phyloP scores from a whole-genome alignment of 2,329 filamentous ascomycete species.

The Cadophora sp. region DNA sequence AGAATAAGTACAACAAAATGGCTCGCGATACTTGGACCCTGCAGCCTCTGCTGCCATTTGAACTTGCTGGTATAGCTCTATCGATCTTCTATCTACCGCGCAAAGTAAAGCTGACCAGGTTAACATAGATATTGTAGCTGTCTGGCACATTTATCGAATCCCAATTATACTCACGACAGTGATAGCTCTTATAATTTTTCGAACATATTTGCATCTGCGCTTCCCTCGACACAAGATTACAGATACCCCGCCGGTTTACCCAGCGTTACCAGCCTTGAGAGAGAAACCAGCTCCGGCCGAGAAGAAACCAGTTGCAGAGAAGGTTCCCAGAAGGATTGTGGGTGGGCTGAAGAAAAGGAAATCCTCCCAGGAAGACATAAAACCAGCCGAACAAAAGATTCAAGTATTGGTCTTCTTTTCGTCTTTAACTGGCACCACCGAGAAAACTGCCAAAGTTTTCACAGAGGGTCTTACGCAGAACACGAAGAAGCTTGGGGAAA shows the following conservation, averaged over 20 bases:
- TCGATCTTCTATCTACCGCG: background rate
- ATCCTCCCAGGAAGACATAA: conserved; percentile 43
- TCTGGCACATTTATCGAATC: conserved; percentile 56
- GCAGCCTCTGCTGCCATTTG: conserved; percentile 30
- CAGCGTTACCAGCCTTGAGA: conserved; percentile 33
- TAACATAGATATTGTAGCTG: conserved; percentile 38
- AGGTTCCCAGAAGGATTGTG: conserved; percentile 47
- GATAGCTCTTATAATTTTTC: conserved; percentile 47
- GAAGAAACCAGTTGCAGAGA: conserved; percentile 41
- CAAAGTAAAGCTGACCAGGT: conserved; percentile 8
- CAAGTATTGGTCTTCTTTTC: conserved; percentile 88
- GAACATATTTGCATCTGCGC: conserved; percentile 45
- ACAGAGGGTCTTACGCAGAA: conserved; percentile 59
- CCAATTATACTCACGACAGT: conserved; percentile 51
- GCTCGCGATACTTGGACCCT: conserved; percentile 32
- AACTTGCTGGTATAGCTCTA: conserved; percentile 30
- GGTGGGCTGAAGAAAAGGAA: conserved; percentile 43
- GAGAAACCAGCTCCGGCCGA: conserved; percentile 35
- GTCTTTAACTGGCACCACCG: conserved; percentile 84
- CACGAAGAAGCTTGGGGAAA: conserved; percentile 43
- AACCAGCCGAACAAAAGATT: conserved; percentile 53
- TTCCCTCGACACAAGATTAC: conserved; percentile 43
- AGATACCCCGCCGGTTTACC: conserved; percentile 40
- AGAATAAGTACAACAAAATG: conserved; percentile 24
- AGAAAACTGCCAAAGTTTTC: conserved; percentile 72